Base-by-base conservation (phyloP, 2,329 filamentous ascomycete species). In the Alternaria ventricosa region DNA sequence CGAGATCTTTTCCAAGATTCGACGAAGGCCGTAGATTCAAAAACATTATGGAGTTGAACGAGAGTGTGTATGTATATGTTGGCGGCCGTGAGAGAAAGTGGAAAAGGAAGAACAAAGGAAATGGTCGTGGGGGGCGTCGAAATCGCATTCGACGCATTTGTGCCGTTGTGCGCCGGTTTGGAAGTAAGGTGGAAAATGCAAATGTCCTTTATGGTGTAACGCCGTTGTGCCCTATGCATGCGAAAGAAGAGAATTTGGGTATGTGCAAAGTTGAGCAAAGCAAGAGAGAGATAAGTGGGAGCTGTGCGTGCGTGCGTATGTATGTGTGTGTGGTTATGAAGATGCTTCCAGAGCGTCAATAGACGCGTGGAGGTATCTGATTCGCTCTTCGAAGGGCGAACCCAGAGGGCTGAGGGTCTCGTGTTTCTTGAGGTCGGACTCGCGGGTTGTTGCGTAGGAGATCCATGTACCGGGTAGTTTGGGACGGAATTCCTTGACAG, bases 131-230 rank as follows among this genome's bases (percentile, higher is more conserved):
- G 36, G 64, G 66, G 72, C 75, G 72, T 74, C 64, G 71, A 75
- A 74, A 76, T 75, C 72, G 61, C 74, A 78, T 75, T 75, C 69
- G 67, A 73, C 70, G 71, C 71, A 53, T 71, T 22, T 50, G 58
- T 66, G 54, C 71, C 75, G 51, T 57, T 36, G 67, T 75, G 67
- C 76, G 75, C 76, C 74, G 56, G 44, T 30, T 50, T 28, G 25
- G 15, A 41, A 13, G 20, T 55, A 36, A 36, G 33, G 33, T 36
- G 33, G 18, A 13, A 56, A 36, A 61, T 61, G 61, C 57, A 61
- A 27, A 47, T 25, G 41, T n/a, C 54, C 60, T 50, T 22, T 33
- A 56, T 47, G 18, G 15, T 36, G 12, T 20, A 63, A 64, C 49
- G 57, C 57, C 60, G 18, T n/a, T 46, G 36, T 41, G 36, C 33